Conservation (phyloP, 2,329 filamentous ascomycete genomes). For the Phaeosphaeriaceae sp. region DNA sequence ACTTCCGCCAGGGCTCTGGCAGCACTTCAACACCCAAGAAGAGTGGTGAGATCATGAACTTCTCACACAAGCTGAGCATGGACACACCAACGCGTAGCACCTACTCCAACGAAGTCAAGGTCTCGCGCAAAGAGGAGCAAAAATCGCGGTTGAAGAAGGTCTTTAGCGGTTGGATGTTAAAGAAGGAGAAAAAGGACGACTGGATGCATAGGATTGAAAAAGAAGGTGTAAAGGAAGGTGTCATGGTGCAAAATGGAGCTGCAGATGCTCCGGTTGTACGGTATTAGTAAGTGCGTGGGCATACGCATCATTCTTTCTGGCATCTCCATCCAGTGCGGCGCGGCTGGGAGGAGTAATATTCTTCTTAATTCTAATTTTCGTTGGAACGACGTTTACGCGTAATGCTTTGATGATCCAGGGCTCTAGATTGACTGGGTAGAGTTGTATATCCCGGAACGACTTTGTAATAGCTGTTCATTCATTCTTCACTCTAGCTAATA, state of each 20-base stretch:
- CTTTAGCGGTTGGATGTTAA: slow-evolving; percentile 45
- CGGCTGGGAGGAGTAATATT: not conserved
- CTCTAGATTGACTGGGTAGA: not conserved
- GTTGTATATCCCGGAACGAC: not conserved
- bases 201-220: slow-evolving; percentile 55
- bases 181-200: slow-evolving; percentile 48
- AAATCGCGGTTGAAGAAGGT: slow-evolving; percentile 45
- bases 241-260: slow-evolving; percentile 42
- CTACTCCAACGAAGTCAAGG: slow-evolving; percentile 24
- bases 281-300: slow-evolving; percentile 29
- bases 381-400: not conserved
- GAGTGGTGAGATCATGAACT: slow-evolving; percentile 39
- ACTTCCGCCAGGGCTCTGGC: slow-evolving; percentile 23
- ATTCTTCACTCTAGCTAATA: not conserved
- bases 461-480: no score
- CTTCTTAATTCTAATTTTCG: not conserved
- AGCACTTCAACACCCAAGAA: slow-evolving; percentile 22
- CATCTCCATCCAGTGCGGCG: slow-evolving; percentile 1
- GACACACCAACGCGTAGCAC: slow-evolving; percentile 24
- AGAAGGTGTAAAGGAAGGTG: slow-evolving; percentile 50
- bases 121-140: slow-evolving; percentile 33
- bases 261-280: slow-evolving; percentile 42
- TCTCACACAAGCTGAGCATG: slow-evolving; percentile 43
- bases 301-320: slow-evolving; percentile 3
- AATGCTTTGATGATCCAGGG: not conserved